Evolutionary conservation across 176 grass and related monocot species (phyloP).

Genomic region (Rhipidocladum racemiflorum): DNA sequence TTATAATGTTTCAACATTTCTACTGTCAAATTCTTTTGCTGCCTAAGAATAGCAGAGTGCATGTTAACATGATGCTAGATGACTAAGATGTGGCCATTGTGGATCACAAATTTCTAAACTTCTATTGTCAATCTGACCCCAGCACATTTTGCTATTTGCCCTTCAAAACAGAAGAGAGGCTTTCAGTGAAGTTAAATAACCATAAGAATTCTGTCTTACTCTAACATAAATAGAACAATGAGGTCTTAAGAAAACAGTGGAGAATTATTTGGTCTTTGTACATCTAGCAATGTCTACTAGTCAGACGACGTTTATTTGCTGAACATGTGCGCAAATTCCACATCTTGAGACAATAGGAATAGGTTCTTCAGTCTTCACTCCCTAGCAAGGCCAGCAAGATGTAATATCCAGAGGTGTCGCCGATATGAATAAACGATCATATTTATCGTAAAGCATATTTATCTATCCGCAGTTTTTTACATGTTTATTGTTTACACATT

Average conservation of each 20-base stretch:
- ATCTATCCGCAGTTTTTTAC: too few relatives aligned
- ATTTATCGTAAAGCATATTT: too few relatives aligned
- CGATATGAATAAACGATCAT: too few relatives aligned
- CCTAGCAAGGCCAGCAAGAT: slow-evolving; percentile 58
- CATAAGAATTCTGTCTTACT: too few relatives aligned
- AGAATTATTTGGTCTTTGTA: background rate
- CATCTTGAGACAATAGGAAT: background rate
- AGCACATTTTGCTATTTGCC: too few relatives aligned
- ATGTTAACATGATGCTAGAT: too few relatives aligned
- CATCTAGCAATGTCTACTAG: background rate
- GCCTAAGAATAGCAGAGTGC: background rate
- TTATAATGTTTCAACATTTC: background rate
- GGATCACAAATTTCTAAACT: too few relatives aligned
- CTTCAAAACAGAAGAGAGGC: too few relatives aligned
- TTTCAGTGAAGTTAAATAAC: too few relatives aligned
- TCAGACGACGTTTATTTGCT: background rate
- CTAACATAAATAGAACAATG: background rate
- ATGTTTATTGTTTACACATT: too few relatives aligned
- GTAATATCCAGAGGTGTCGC: slow-evolving; percentile 57
- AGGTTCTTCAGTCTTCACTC: slow-evolving; percentile 21
- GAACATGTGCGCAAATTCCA: background rate
- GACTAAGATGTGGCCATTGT: too few relatives aligned
- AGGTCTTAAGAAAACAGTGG: background rate
- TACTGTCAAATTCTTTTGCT: background rate
- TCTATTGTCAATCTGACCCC: too few relatives aligned